phyloP scores from a whole-genome alignment of 202 grass and related monocot genomes.

The Carex arenaria region DNA sequence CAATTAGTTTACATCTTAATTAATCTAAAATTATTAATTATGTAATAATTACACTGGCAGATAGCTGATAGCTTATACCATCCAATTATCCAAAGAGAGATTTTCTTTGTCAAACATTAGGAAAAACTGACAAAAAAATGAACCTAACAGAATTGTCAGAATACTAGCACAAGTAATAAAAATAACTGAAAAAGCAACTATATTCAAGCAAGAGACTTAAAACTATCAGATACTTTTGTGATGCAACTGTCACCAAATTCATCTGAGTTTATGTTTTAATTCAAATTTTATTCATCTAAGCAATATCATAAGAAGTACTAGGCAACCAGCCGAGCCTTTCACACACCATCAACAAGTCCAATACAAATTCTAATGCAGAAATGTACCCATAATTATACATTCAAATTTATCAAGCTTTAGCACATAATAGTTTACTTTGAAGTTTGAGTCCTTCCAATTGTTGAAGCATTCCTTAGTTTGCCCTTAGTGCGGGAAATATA shows the following conservation, averaged over 20 bases:
- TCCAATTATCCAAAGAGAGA: background rate
- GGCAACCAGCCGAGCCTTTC: background rate
- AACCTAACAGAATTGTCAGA: background rate
- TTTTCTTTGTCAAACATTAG: background rate
- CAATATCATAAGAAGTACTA: background rate
- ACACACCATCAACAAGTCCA: background rate
- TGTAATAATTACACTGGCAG: background rate
- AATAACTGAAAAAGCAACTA: background rate
- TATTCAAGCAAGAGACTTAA: background rate
- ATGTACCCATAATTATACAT: background rate
- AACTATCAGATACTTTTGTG: background rate
- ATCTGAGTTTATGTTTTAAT: background rate
- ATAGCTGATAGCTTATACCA: background rate
- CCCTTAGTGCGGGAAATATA: conserved; percentile 12
- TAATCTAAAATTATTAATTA: background rate
- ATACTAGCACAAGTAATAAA: background rate
- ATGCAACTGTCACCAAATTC: background rate
- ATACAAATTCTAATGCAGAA: background rate
- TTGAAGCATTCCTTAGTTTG: conserved; percentile 20
- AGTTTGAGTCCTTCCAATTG: conserved; percentile 12
- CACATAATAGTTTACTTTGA: conserved; percentile 2
- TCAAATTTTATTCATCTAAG: conserved; percentile 1
- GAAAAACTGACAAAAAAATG: background rate
- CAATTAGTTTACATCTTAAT: background rate
- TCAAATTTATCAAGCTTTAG: background rate